Conservation (phyloP, 2,329 filamentous ascomycete species). For the Penicillium sp. region DNA sequence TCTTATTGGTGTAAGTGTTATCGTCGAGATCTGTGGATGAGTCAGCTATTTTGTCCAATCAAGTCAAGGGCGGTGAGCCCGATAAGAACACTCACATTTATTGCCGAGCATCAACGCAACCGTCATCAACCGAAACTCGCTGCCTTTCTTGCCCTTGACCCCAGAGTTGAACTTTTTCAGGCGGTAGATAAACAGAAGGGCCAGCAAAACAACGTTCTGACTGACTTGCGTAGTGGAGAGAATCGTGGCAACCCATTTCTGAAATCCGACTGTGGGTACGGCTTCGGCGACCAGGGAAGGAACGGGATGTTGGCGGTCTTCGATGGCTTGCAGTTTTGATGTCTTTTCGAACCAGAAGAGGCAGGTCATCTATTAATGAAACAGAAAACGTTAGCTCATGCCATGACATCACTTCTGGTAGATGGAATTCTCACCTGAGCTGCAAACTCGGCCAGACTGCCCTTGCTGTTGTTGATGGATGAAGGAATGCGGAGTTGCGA, state of each 20-base stretch:
- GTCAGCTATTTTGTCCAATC: conserved; percentile 23
- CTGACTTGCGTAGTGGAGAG: conserved; percentile 93
- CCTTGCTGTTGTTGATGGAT: conserved; percentile 72
- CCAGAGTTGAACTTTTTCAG: conserved; percentile 85
- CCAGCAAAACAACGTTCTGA: conserved; percentile 88
- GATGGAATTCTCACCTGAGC: conserved; percentile 61
- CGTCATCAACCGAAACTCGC: conserved; percentile 88
- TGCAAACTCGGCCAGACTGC: conserved; percentile 77
- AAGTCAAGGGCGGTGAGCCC: conserved; percentile 15
- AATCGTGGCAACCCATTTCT: conserved; percentile 90
- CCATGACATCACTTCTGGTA: background rate
- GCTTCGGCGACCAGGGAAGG: conserved; percentile 67
- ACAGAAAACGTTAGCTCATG: background rate
- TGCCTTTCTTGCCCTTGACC: conserved; percentile 87
- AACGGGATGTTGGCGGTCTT: conserved; percentile 53
- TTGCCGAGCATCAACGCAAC: conserved; percentile 97
- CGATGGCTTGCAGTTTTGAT: conserved; percentile 72
- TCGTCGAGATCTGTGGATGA: conserved; percentile 74
- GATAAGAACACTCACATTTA: conserved; percentile 66
- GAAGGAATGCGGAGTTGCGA: conserved; percentile 67
- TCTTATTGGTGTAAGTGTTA: conserved; percentile 99
- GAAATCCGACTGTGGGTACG: conserved; percentile 74
- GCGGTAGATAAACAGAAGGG: conserved; percentile 87
- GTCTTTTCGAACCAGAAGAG: conserved; percentile 97
- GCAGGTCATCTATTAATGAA: conserved; percentile 72